Base-by-base conservation (phyloP, 345 rosid species). In the Camelina sativa region DNA sequence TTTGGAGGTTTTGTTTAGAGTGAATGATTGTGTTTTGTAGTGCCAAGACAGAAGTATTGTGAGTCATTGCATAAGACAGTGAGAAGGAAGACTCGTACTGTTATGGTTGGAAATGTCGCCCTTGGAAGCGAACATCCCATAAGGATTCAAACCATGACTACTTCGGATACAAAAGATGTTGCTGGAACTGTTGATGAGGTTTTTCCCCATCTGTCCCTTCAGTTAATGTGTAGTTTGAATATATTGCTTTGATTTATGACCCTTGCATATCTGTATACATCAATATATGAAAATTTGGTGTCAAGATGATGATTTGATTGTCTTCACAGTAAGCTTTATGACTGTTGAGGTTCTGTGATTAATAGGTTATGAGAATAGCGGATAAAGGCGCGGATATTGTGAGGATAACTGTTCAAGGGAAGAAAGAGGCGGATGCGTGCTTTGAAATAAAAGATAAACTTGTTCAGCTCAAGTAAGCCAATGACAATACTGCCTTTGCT, bases 361-460 rank as follows among this genome's bases (percentile, higher is more conserved):
- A 38, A 38, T 78, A 95, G 99, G 97, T 95, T 11, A 92, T 95
- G 99, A 85, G 81, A 80, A 95, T 95, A 71, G 96, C 97, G 2
- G 99, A 95, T 80, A 76, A 55, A 66, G 97, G 99, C 55, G 99
- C 97, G 13, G 97, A 95, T 81, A 79, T 92, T 35, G 99, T 95
- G 44, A 89, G 97, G 68, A 92, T 95, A 72, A 95, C 97, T 68
- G 99, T 95, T 76, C 99, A 95, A 88, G 97, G 99, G 79, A 95
- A 87, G 88, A 92, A 81, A 86, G 99, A 95, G 76, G 97, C 99
- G 0, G 97, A 95, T 79, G 97, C 99, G 3, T 92, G 97, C 73
- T 92, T 90, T 79, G 99, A 92, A 74, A 95, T 95, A 9, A 95
- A 95, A 80, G 90, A 91, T 73, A 52, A 91, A 57, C 94, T 95